A percentile compares a stretch with the other conserved stretches of the same genome.
These are phyloP conservation scores for Penicillium verhagenii DNA, from an alignment of 495 filamentous ascomycete genomes.

Conservation along the genomic window DNA sequence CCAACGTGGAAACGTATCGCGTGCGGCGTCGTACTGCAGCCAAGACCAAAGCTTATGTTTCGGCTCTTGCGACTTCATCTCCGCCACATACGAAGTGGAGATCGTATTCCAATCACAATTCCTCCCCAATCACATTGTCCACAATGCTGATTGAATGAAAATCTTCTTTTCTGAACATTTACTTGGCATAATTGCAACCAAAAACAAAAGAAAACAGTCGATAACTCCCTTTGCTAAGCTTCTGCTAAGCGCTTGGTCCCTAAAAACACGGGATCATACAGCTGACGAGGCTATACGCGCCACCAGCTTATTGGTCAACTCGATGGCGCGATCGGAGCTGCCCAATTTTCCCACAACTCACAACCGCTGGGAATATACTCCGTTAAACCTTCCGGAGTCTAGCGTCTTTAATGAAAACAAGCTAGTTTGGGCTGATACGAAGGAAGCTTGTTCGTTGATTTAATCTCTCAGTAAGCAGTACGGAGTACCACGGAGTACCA, in stretches of 20 bases:
- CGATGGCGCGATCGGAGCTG: background rate
- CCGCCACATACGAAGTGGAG: background rate
- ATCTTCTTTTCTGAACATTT: no score
- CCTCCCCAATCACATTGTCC: no score
- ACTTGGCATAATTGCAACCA: no score
- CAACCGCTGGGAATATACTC: no score
- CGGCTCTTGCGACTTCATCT: background rate
- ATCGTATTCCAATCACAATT: background rate
- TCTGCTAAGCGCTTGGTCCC: background rate
- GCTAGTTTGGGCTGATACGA: background rate
- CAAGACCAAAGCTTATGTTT: slow-evolving; percentile 5
- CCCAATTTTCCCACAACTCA: no score
- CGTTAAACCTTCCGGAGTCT: no score
- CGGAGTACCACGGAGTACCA: no score
- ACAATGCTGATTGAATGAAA: no score
- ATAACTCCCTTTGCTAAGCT: no score
- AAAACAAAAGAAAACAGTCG: no score
- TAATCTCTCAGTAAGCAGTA: no score
- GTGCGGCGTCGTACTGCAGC: slow-evolving; percentile 11
- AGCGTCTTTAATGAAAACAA: no score
- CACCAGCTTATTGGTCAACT: background rate
- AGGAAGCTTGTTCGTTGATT: background rate
- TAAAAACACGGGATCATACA: background rate
- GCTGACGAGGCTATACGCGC: background rate
- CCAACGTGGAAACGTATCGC: slow-evolving; percentile 19